Percentiles rank a stretch among this genome's conserved stretches.
Evolutionary conservation across 2,329 filamentous ascomycete genomes (phyloP).

Genomic region (Herpotrichia juniperi): DNA sequence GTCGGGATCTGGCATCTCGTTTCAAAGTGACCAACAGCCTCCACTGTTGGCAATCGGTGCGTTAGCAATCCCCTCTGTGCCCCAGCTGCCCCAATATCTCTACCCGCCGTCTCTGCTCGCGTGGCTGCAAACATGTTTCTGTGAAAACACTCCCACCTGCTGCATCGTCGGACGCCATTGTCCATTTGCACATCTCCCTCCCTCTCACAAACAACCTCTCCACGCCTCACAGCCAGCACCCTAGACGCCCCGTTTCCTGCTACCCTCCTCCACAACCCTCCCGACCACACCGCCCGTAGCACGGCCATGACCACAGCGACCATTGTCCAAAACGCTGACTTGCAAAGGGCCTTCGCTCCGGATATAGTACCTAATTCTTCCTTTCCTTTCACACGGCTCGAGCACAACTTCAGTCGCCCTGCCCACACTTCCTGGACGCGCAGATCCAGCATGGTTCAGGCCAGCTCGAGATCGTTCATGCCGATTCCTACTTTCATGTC

Average conservation of each 20-base stretch:
- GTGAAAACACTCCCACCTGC: conserved; percentile 9
- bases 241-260: not conserved
- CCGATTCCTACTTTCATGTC: conserved; percentile 77
- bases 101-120: conserved; percentile 10
- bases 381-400: conserved; percentile 37
- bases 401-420: conserved; percentile 21
- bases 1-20: conserved; percentile 52
- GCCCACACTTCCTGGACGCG: conserved; percentile 21
- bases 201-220: not conserved
- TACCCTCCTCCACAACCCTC: not conserved
- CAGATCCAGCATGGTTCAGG: conserved; percentile 46
- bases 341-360: conserved; percentile 43
- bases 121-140: conserved; percentile 10
- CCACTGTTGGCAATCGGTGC: conserved; percentile 40
- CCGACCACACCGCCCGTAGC: not conserved
- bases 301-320: conserved; percentile 32
- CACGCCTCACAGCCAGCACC: not conserved
- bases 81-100: conserved; percentile 10
- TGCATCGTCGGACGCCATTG: conserved; percentile 2
- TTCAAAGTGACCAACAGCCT: conserved; percentile 33
- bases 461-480: conserved; percentile 42
- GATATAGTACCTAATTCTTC: conserved; percentile 38
- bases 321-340: conserved; percentile 40
- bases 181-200: conserved; percentile 1
- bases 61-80: conserved; percentile 29